Conservation (phyloP, 768 basidiomycete species). For the Lentinula edodes region DNA sequence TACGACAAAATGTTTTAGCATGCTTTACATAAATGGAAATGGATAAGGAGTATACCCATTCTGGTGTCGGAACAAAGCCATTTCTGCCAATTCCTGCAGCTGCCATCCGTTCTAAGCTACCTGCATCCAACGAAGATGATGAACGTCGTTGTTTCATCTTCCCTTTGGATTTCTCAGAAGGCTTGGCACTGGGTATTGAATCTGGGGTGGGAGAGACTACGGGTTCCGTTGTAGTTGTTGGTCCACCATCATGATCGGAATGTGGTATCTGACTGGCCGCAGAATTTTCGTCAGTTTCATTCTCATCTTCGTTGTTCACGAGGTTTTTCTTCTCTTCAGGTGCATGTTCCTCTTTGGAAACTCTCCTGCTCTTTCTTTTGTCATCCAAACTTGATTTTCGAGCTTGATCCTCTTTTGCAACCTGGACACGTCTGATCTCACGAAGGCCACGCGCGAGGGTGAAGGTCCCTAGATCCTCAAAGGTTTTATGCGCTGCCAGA, state of each 20-base stretch:
- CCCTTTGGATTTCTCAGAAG: slow-evolving; percentile 86
- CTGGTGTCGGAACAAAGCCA: slow-evolving; percentile 92
- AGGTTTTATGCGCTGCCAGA: slow-evolving; percentile 74
- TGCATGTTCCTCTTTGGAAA: slow-evolving; percentile 28
- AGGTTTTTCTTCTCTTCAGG: slow-evolving; percentile 64
- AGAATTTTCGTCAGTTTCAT: slow-evolving; percentile 15
- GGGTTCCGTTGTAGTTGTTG: slow-evolving; percentile 26
- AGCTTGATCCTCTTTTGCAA: slow-evolving; percentile 65
- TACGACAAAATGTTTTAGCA: slow-evolving; percentile 18
- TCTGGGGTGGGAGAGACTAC: slow-evolving; percentile 40
- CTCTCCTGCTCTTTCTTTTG: slow-evolving; percentile 34
- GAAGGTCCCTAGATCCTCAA: slow-evolving; percentile 90
- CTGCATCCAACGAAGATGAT: slow-evolving; percentile 39
- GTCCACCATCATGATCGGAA: slow-evolving; percentile 19
- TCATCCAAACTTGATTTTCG: slow-evolving; percentile 27
- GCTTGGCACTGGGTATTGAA: slow-evolving; percentile 20
- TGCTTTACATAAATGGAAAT: background rate
- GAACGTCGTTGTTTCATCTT: slow-evolving; percentile 81
- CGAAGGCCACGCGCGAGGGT: slow-evolving; percentile 81
- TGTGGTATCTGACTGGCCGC: background rate
- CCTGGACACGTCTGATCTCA: slow-evolving; percentile 73
- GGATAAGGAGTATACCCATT: slow-evolving; percentile 69
- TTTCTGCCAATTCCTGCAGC: slow-evolving; percentile 74
- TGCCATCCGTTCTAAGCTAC: slow-evolving; percentile 59
- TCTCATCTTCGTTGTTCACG: slow-evolving; percentile 46